phyloP scores from a whole-genome alignment of 169 alveolate genomes.

The Perkinsus marinus region DNA sequence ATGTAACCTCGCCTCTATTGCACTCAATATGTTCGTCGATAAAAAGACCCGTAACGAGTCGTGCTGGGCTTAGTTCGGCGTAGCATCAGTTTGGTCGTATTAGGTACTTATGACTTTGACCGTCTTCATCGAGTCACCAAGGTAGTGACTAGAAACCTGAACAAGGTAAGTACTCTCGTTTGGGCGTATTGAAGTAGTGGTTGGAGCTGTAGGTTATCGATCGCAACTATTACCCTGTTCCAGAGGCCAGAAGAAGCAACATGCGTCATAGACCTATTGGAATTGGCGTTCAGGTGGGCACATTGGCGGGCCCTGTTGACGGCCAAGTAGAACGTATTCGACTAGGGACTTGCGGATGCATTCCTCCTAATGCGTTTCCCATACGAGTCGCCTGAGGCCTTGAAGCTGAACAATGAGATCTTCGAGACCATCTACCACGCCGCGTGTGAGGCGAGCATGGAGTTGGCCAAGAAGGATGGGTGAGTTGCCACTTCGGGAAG shows the following conservation, averaged over 20 bases:
- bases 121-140: conserved; percentile 48
- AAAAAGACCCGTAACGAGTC: conserved; percentile 12
- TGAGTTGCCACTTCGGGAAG: background rate
- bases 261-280: conserved; percentile 96
- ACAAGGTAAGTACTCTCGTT: conserved; percentile 32
- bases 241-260: conserved; percentile 82
- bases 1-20: conserved; percentile 94
- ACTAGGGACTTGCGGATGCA: conserved; percentile 93
- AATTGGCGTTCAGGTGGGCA: conserved; percentile 70
- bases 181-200: background rate
- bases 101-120: background rate
- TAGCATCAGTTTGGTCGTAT: background rate
- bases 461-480: conserved; percentile 80
- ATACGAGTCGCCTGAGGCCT: conserved; percentile 85
- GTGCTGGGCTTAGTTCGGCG: background rate
- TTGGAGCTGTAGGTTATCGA: conserved; percentile 61
- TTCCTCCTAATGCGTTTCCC: conserved; percentile 82
- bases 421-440: conserved; percentile 96
- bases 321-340: background rate
- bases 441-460: conserved; percentile 81
- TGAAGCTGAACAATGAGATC: conserved; percentile 72
- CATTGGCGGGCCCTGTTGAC: too few relatives aligned
- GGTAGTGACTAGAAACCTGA: conserved; percentile 80
- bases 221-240: conserved; percentile 83
- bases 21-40: conserved; percentile 63